Base-by-base conservation (phyloP, 331 rosid genomes). In the Quercus lobata region DNA sequence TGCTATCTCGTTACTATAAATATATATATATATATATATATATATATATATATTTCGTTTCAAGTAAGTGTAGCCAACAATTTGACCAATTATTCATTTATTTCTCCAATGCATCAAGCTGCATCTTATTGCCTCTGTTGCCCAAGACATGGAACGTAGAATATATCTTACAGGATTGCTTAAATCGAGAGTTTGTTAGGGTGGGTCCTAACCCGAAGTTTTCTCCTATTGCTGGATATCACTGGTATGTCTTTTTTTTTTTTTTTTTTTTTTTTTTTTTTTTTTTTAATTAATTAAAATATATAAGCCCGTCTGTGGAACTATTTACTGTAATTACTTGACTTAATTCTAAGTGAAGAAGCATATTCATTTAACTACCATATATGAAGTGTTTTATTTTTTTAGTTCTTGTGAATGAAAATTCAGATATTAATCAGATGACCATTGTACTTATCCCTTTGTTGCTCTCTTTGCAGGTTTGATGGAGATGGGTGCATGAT, bases 401-500 rank as follows among this genome's bases (percentile, higher is more conserved):
- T 46, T 11, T 46, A 10, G 15, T 32, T 72, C 70, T 77, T 53
- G 25, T 41, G 49, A 21, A 55, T 75, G 71, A 62, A 46, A 17
- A 63, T n/a, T 72, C 35, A 74, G 58, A 66, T 79, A 76, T 25
- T 76, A 15, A 29, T 16, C 12, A 49, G 57, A 70, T 55, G 62
- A 62, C 10, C 69, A 14, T 71, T 82, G 77, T 53, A 32, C 87
- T 92, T 79, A 86, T 76, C 25, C 19, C 65, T 63, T 79, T 81
- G 72, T 88, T 85, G 9, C 37, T 80, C 8, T 69, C 41, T 83
- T 58, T 88, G 85, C 90, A 95, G 99, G 99, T 93, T 93, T 81
- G 99, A 95, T 81, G 99, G 97, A 84, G 99, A 95, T 83, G 99
- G 99, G 97, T 94, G 76, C 18, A 95, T 89, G 79, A 25, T 57